phyloP scores from a whole-genome alignment of 345 rosid genomes.

The Eucalyptus erythrocorys region DNA sequence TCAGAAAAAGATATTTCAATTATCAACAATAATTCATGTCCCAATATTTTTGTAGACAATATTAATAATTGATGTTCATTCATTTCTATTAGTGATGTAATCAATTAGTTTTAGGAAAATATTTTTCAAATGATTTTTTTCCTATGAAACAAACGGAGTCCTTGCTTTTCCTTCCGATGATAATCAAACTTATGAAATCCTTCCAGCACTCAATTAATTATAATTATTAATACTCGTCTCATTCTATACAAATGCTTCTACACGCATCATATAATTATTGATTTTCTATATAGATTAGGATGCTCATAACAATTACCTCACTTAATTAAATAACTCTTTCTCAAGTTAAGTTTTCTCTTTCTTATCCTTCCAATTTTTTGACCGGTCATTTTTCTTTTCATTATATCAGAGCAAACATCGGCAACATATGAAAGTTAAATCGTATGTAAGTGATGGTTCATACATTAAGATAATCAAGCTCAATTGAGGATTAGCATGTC shows the following conservation, averaged over 20 bases:
- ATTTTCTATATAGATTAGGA: neutral
- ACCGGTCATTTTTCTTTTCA: neutral
- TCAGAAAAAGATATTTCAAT: fast-evolving
- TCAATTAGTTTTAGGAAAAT: fast-evolving
- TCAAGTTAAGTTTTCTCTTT: neutral
- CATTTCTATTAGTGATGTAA: too few species aligned
- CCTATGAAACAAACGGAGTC: fast-evolving
- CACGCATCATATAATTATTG: neutral
- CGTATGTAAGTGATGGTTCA: neutral
- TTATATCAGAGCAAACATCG: neutral
- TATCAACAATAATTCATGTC: fast-evolving
- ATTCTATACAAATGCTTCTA: neutral
- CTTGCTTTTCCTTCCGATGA: fast-evolving
- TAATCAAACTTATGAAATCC: neutral
- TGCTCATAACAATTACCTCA: neutral
- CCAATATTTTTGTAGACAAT: too few species aligned
- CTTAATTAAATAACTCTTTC: neutral
- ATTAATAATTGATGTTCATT: too few species aligned
- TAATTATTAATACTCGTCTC: neutral
- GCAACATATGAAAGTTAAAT: neutral
- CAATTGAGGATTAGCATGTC: neutral
- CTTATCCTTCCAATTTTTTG: neutral
- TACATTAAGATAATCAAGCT: too few species aligned
- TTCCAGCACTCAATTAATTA: neutral
- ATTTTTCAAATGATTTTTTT: too few species aligned